A percentile compares a stretch with the other conserved stretches of the same genome.
phyloP scores from a whole-genome alignment of 345 rosid species.

The Pistacia atlantica region DNA sequence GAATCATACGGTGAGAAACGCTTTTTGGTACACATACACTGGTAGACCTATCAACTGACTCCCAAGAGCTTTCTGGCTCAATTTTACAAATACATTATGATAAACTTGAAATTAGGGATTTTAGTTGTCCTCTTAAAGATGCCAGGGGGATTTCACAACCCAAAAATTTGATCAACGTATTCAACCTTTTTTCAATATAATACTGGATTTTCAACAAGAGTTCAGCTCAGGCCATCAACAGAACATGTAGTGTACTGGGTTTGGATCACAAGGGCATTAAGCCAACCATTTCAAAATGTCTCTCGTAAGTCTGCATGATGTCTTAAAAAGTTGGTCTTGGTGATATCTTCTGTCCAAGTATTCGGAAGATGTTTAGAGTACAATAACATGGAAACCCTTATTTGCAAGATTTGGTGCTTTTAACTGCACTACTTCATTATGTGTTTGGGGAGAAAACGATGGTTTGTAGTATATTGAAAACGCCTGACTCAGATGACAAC shows the following conservation, averaged over 20 bases:
- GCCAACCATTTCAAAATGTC: too few species aligned
- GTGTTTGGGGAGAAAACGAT: too few species aligned
- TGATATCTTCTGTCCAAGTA: neutral
- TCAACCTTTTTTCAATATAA: neutral
- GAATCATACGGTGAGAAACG: constrained; percentile 23
- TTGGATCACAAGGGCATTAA: too few species aligned
- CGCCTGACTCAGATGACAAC: too few species aligned
- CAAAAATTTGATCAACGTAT: neutral
- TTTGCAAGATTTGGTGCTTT: neutral
- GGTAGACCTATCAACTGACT: neutral
- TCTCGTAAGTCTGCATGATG: too few species aligned
- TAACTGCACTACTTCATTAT: neutral
- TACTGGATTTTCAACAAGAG: neutral
- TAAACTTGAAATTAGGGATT: neutral
- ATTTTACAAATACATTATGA: neutral
- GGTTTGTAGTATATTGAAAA: too few species aligned
- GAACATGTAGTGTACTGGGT: too few species aligned
- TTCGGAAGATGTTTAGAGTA: neutral
- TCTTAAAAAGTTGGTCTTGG: too few species aligned
- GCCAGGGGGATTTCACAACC: neutral
- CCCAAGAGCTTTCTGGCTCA: neutral
- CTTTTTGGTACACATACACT: neutral
- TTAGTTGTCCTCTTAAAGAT: neutral
- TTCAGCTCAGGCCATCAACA: neutral
- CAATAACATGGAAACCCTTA: neutral